Conservation (phyloP, 1,284 basidiomycete genomes). For the Cutaneotrichosporon daszewskae region DNA sequence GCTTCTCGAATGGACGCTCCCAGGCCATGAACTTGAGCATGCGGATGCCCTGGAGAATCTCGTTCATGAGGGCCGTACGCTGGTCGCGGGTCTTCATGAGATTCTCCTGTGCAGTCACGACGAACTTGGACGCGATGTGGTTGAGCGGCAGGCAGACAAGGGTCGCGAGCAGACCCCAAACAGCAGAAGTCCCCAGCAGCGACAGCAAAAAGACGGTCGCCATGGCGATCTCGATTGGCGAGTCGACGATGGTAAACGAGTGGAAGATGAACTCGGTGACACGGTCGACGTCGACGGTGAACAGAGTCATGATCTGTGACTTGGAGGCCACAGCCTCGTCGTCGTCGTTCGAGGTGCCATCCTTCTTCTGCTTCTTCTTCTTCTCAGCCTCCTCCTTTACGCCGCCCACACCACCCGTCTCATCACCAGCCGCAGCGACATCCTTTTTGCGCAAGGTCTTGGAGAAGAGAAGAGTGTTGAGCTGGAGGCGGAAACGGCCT, state of each 20-base stretch:
- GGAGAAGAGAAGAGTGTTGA: constrained; percentile 78
- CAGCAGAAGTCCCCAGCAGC: constrained; percentile 62
- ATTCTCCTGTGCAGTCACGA: constrained; percentile 76
- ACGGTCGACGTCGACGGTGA: constrained; percentile 81
- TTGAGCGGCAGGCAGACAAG: constrained; percentile 80
- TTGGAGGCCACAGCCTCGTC: constrained; percentile 80
- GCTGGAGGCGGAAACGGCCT: constrained; percentile 63
- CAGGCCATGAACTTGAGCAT: constrained; percentile 97
- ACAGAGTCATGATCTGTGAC: constrained; percentile 68
- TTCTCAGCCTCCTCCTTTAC: constrained; percentile 32
- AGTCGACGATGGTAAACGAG: constrained; percentile 54
- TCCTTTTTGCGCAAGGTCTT: constrained; percentile 88
- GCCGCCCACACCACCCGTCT: constrained; percentile 23
- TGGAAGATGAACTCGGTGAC: constrained; percentile 80
- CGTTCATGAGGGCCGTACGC: constrained; percentile 86
- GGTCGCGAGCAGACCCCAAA: constrained; percentile 76
- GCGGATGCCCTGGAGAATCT: constrained; percentile 81
- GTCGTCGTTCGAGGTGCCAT: constrained; percentile 52
- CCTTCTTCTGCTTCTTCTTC: constrained; percentile 34
- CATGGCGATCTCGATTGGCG: constrained; percentile 78
- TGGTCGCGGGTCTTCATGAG: constrained; percentile 89
- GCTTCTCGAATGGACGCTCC: constrained; percentile 81
- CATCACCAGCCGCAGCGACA: constrained; percentile 52
- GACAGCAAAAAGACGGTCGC: constrained; percentile 71
- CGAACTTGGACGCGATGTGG: constrained; percentile 76